Evolutionary conservation across 2,329 filamentous ascomycete genomes (phyloP).

Genomic region (Dothidotthia symphoricarpi): DNA sequence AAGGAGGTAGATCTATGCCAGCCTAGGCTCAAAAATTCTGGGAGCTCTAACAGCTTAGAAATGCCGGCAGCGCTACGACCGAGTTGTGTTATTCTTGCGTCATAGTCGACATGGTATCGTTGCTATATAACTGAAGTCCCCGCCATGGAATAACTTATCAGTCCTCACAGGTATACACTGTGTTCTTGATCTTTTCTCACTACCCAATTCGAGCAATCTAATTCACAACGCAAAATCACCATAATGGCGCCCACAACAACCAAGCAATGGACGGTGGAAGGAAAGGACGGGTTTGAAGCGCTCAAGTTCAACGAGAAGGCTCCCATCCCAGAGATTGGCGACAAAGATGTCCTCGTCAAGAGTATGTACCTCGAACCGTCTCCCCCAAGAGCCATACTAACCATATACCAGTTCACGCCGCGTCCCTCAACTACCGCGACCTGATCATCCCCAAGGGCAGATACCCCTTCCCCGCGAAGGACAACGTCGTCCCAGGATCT

Average conservation of each 20-base stretch:
- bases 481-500: conserved; percentile 48
- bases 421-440: conserved; percentile 52
- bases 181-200: background rate
- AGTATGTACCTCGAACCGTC: conserved; percentile 30
- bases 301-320: conserved; percentile 56
- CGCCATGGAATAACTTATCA: no score
- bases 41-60: no score
- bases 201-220: background rate
- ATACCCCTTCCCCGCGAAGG: conserved; percentile 46
- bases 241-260: conserved; percentile 47
- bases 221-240: background rate
- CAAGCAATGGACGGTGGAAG: conserved; percentile 58
- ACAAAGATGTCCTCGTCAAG: conserved; percentile 71
- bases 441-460: conserved; percentile 49
- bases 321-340: conserved; percentile 60
- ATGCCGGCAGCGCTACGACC: no score
- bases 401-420: conserved; percentile 44
- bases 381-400: conserved; percentile 4
- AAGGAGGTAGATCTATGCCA: no score
- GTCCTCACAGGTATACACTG: no score
- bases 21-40: no score
- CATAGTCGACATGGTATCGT: no score
- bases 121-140: no score
- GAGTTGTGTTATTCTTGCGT: no score
- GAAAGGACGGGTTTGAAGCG: conserved; percentile 59